phyloP scores from a whole-genome alignment of 768 basidiomycete genomes.

The Megacollybia marginata region DNA sequence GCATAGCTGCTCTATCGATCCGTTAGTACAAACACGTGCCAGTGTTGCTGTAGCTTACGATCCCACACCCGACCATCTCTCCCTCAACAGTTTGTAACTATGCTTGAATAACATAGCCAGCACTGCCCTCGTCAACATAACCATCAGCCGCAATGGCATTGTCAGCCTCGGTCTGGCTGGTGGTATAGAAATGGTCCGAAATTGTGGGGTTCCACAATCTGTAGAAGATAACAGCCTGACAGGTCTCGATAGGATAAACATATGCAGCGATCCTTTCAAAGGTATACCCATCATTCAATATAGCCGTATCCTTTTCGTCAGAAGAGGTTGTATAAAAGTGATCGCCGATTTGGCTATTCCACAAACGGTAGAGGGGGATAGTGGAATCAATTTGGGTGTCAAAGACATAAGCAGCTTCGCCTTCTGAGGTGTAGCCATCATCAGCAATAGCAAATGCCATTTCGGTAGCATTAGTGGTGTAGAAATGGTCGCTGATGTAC shows the following conservation, averaged over 20 bases:
- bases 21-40: too few relatives aligned
- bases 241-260: slow-evolving; percentile 5
- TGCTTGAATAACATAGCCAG: slow-evolving; percentile 14
- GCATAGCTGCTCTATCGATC: too few relatives aligned
- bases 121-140: slow-evolving; percentile 11
- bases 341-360: slow-evolving; percentile 3
- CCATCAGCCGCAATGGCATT: slow-evolving; percentile 2
- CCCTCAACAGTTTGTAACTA: too few relatives aligned
- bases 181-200: slow-evolving; percentile 20
- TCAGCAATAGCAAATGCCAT: slow-evolving; percentile 4
- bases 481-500: neutral
- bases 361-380: slow-evolving; percentile 15
- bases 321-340: slow-evolving; percentile 16
- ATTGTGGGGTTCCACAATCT: slow-evolving; percentile 9
- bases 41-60: too few relatives aligned
- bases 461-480: neutral
- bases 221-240: slow-evolving; percentile 13
- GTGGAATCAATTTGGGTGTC: slow-evolving; percentile 2
- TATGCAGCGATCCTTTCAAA: slow-evolving; percentile 11
- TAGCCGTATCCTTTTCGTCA: slow-evolving; percentile 8
- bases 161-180: slow-evolving; percentile 9
- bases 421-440: slow-evolving; percentile 9
- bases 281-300: slow-evolving; percentile 5
- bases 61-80: too few relatives aligned
- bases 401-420: slow-evolving; percentile 11